Evolutionary conservation across 2,329 filamentous ascomycete genomes (phyloP), one percentile per base, ranked within the genome.

Genomic region (Colletotrichum tropicicola): DNA sequence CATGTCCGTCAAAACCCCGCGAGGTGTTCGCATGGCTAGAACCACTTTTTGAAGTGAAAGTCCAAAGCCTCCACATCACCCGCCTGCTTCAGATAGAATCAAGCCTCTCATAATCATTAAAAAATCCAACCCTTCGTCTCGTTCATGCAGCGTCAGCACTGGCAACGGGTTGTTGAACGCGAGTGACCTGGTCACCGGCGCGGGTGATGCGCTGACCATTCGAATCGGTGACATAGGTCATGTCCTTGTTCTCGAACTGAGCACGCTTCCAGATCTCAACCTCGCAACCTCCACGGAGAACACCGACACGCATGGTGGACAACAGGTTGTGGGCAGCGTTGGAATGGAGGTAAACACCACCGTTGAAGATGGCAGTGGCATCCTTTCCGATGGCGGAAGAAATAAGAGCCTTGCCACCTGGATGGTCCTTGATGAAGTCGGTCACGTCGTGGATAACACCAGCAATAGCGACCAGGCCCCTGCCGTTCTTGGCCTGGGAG

Each of bases 251-350:
- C 80, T 94, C 92, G 72, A 89, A 87, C 78, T 94, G 91, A 60
- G 91, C 89, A 43, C 92, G 90, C 87, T 96, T 96, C 93, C 93
- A 97, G 79, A 96, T 94, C 85, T 97, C 93, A 27, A 97, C 93
- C 78, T 96, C 93, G 76, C 92, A 93, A 44, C 93, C 93, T 69
- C 93, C 93, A 55, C 92, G 91, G 68, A 97, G 91, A 51, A 97
- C 92, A 78, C 92, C 93, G 13, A 96, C 90, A 71, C 93, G 87
- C 92, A 96, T 96, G 70, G 92, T 96, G 7, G 91, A 94, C 68
- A 97, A 86, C 66, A 96, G 80, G 82, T 97, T 97, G 85, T 97
- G 93, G 35, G 93, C 93, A 59, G 92, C 93, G 80, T 97, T 97
- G 77, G 91, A 93, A 84, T 97, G 93, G 77, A 91, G 87, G 83